Evolutionary conservation across 805 yeast genomes (phyloP), one percentile per base, ranked within the genome.

Genomic region (Candida andamanensis): DNA sequence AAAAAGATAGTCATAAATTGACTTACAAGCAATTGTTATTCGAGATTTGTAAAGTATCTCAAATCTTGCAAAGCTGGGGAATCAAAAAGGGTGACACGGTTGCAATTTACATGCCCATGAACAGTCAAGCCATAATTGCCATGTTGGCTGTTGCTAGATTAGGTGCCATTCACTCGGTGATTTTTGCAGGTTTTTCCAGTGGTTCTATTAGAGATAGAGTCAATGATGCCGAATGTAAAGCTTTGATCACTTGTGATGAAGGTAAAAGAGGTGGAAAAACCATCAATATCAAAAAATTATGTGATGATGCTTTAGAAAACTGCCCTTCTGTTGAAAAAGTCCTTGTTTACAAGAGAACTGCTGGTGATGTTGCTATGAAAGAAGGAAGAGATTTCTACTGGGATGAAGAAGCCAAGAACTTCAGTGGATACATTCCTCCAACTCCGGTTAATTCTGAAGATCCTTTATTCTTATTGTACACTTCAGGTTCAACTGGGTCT

Each of bases 401-500:
- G 85, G 77, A 79, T 46, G 80, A 72, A 40, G 90, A 81, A 60
- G 54, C 74, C 33, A 65, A 63, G 39, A 81, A 80, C 56, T 77
- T 74, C 55, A 71, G 79, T 35, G 74, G 80, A 26, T 84, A 80
- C 60, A 63, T 61, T 46, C 80, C 92, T n/a, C 82, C 87, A 15
- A 78, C 70, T 28, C 78, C 86, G 16, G 85, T 83, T 37, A 70
- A 71, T 52, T 58, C 89, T n/a, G 94, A 84, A 60, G 89, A 84
- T 58, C 84, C 90, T 28, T 63, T 84, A 50, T 84, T 84, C 62
- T 67, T 84, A 59, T 71, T 84, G 44, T 84, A 84, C 58, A 84
- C 94, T 26, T 82, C 90, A 12, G 95, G 95, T 34, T 81, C 90
- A 15, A 84, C 95, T 9, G 95, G 95, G 42, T 77, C 83, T 41